Evolutionary conservation across 2,329 filamentous ascomycete species (phyloP).

Genomic region (Fusarium sp.): DNA sequence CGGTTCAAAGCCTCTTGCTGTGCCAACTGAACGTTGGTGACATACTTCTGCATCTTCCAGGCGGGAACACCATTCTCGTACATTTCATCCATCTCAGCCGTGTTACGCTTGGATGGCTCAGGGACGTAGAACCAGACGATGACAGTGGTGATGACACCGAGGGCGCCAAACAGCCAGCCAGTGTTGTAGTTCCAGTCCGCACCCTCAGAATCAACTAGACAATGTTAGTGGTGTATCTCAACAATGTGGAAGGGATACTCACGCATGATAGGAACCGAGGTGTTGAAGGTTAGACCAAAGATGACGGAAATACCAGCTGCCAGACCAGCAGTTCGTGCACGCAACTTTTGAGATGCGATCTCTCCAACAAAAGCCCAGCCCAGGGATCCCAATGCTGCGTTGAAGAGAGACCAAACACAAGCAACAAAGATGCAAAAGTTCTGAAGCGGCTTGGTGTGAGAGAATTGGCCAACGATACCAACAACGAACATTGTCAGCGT

Average conservation of each 20-base stretch:
- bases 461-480: conserved; percentile 11
- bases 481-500: conserved; percentile 18
- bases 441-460: conserved; percentile 3
- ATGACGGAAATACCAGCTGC: conserved; percentile 19
- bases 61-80: conserved; percentile 28
- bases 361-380: conserved; percentile 26
- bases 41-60: conserved; percentile 27
- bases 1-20: background rate
- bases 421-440: conserved; percentile 27
- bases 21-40: conserved; percentile 23
- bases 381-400: conserved; percentile 2
- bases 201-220: conserved; percentile 19
- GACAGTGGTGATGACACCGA: conserved; percentile 15
- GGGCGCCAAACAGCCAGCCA: conserved; percentile 20
- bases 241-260: background rate
- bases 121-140: conserved; percentile 27
- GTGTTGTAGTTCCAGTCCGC: conserved; percentile 29
- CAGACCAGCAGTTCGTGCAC: conserved; percentile 19
- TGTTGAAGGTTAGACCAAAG: conserved; percentile 29
- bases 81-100: conserved; percentile 38
- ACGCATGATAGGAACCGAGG: conserved; percentile 26
- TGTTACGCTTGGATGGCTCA: conserved; percentile 23
- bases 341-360: conserved; percentile 21
- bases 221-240: background rate
- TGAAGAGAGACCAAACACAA: conserved; percentile 25